Evolutionary conservation across 2,329 filamentous ascomycete species (phyloP), one percentile per base, ranked within the genome.

Genomic region (Alternaria triticina): DNA sequence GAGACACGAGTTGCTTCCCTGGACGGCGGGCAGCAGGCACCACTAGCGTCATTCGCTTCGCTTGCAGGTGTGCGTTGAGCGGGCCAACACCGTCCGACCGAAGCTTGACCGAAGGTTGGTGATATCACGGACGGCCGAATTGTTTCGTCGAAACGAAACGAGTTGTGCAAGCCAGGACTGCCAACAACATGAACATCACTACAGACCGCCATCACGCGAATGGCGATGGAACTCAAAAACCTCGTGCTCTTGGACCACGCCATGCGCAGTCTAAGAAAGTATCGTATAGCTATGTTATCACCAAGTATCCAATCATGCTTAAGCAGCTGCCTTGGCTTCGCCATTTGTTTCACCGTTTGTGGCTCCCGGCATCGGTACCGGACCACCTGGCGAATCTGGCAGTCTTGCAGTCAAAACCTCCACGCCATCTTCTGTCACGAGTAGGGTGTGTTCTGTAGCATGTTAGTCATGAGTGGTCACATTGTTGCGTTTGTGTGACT

Each of bases 391-490:
- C 23, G 91, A 95, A 75, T 91, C 86, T 50, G 87, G 83, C 46
- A 88, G 82, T 70, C 92, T 87, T 45, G 92, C 93, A 1, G 93
- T 96, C 70, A 96, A 80, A 47, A 96, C 85, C 81, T 96, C 93
- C 7, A 94, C 90, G 2, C 93, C 93, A 69, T 91, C 88, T 74
- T 94, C 91, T 0, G 93, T 96, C 3, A 96, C 92, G 10, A 96
- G 84, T 56, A 96, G 82, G 1, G 92, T 96, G 77, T 96, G 93
- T 79, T 96, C 92, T 88, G 69, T 23, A 46, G 25, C n/a, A 11
- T 6, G 61, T 75, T 57, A 74, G 69, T 22, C 17, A 11, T 51
- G 36, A 23, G 13, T 44, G 54, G 11, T 44, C 40, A 30, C 43
- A 56, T 27, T 7, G 25, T 17, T 1, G 10, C 4, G 6, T n/a